Evolutionary conservation across 345 rosid genomes (phyloP), one percentile per base, ranked within the genome.

Genomic region (Bretschneidera sinensis): DNA sequence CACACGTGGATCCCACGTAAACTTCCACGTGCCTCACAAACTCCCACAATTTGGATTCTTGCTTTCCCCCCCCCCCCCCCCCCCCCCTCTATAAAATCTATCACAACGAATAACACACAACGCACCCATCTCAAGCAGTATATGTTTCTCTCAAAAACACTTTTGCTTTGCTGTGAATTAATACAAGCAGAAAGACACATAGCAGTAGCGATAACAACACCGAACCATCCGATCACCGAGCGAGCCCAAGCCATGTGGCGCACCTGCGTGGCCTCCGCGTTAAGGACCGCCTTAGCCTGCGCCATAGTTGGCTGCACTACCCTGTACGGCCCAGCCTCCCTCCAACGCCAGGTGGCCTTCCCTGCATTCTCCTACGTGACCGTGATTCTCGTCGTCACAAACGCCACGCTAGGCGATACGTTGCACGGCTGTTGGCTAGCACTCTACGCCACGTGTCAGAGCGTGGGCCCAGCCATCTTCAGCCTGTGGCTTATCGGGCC

Each of bases 301-400:
- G 67, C 78, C 48, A 73, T 84, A 55, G 85, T 92, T 15, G 98
- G 96, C 21, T 55, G 63, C 33, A 22, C 56, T 62, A 85, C 97
- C 67, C 77, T 92, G 10, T 83, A 83, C 61, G 92, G 97, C 13
- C 96, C 97, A 0, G 21, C 71, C 4, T 60, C 76, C 43, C 7
- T 92, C 65, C 71, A 16, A 24, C 76, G 65, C 48, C 74, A 69
- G 43, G 74, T 84, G 8, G 76, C 85, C 24, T 79, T 89, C 62
- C 97, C 98, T 0, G 86, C 98, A 18, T 92, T 89, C 57, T 81
- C 97, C 54, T 92, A 89, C 66, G 96, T 89, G 45, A 72, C 85
- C 0, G 82, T 68, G 25, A 74, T 89, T 35, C 84, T 89, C 22
- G 60, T 89, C 24, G 66, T 77, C 53, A 82, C 88, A 2, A 97